Conservation (phyloP, 352 stramenopile species). For the Phytopythium helicoides region DNA sequence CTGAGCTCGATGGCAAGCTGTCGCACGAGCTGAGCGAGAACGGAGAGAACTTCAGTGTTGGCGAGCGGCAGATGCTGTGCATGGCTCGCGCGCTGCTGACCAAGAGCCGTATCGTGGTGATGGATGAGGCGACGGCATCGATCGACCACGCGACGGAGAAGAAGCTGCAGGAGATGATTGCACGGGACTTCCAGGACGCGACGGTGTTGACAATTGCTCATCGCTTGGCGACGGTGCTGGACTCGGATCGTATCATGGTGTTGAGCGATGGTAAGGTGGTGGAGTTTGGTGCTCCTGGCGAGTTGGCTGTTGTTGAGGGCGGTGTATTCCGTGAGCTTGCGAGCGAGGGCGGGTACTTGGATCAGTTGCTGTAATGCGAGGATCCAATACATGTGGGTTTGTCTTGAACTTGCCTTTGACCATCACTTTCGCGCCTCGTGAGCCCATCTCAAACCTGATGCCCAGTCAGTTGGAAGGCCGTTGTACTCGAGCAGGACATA, state of each 20-base stretch:
- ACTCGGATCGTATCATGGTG: slow-evolving; percentile 90
- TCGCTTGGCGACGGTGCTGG: slow-evolving; percentile 91
- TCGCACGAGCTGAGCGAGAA: slow-evolving; percentile 39
- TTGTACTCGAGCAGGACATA: too few relatives aligned
- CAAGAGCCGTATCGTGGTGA: slow-evolving; percentile 91
- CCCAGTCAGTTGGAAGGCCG: too few relatives aligned
- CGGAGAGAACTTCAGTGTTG: slow-evolving; percentile 39
- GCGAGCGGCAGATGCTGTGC: slow-evolving; percentile 85
- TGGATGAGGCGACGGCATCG: slow-evolving; percentile 89
- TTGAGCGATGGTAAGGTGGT: slow-evolving; percentile 79
- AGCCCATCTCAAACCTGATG: too few relatives aligned
- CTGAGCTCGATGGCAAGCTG: slow-evolving; percentile 9
- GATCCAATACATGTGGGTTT: too few relatives aligned
- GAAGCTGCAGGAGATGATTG: slow-evolving; percentile 65
- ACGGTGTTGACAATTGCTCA: slow-evolving; percentile 94
- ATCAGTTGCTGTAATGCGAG: too few relatives aligned
- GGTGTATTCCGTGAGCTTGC: slow-evolving; percentile 8
- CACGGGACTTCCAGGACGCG: slow-evolving; percentile 72
- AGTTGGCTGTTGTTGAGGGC: neutral
- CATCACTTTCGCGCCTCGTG: too few relatives aligned
- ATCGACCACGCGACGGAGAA: slow-evolving; percentile 91
- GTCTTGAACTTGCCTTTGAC: too few relatives aligned
- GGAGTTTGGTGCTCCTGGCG: slow-evolving; percentile 79
- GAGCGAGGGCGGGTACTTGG: slow-evolving; percentile 12
- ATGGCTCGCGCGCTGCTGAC: slow-evolving; percentile 79